A percentile compares a stretch with the other conserved stretches of the same genome.
These are phyloP conservation scores for Candida manassasensis DNA, from an alignment of 805 yeast genomes.

Conservation along the genomic window DNA sequence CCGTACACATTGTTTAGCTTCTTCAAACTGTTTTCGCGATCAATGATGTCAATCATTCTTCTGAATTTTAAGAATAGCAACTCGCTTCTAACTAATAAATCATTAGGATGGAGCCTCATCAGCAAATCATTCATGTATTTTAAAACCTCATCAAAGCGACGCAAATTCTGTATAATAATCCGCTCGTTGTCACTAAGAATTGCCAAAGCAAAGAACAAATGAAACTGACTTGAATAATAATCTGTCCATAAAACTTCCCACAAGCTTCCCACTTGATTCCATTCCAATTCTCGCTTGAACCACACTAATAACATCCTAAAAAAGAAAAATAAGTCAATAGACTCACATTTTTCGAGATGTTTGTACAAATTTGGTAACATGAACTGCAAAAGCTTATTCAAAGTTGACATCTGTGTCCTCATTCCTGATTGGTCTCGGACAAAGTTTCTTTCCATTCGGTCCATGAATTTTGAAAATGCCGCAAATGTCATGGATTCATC, in stretches of 20 bases:
- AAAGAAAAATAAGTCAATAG: constrained; percentile 86
- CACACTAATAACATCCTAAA: constrained; percentile 93
- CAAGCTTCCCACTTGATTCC: constrained; percentile 69
- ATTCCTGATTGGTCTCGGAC: constrained; percentile 90
- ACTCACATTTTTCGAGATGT: constrained; percentile 83
- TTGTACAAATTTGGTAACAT: constrained; percentile 81
- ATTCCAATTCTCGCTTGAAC: constrained; percentile 87
- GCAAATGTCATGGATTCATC: constrained; percentile 84
- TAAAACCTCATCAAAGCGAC: constrained; percentile 84
- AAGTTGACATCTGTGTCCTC: constrained; percentile 77
- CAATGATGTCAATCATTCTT: constrained; percentile 75
- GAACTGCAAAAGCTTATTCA: constrained; percentile 82
- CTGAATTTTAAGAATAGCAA: constrained; percentile 73
- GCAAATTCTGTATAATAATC: constrained; percentile 67
- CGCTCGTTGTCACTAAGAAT: constrained; percentile 84
- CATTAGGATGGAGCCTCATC: constrained; percentile 69
- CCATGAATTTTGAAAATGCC: constrained; percentile 86
- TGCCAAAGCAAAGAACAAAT: constrained; percentile 80
- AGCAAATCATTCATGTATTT: constrained; percentile 89
- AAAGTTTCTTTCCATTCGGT: constrained; percentile 91
- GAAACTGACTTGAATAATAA: constrained; percentile 79
- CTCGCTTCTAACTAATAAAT: constrained; percentile 79
- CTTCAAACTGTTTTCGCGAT: constrained; percentile 39
- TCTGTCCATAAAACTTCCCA: constrained; percentile 96
- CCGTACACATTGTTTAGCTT: constrained; percentile 16